Conservation (phyloP, 2,329 filamentous ascomycete genomes). For the Knoxdaviesia capensis region DNA sequence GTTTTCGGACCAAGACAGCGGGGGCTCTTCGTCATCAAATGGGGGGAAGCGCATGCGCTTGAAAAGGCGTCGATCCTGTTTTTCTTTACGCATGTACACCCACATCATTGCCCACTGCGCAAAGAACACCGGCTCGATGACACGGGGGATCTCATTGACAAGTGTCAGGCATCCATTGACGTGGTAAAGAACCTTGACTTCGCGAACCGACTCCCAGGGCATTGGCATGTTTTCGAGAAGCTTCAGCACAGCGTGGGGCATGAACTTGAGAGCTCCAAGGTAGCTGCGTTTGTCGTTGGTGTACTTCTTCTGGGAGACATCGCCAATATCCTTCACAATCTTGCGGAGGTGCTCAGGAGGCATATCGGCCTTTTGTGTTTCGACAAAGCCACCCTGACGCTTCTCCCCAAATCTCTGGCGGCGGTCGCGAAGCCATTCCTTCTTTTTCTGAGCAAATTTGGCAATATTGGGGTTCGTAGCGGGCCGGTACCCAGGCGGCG, state of each 20-base stretch:
- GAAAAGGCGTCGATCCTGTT: constrained; percentile 87
- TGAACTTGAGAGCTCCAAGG: constrained; percentile 91
- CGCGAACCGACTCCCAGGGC: constrained; percentile 92
- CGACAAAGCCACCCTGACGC: constrained; percentile 85
- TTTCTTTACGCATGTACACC: constrained; percentile 94
- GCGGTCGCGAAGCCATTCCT: constrained; percentile 87
- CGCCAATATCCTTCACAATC: constrained; percentile 95
- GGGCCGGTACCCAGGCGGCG: constrained; percentile 70
- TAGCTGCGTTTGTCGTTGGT: constrained; percentile 97
- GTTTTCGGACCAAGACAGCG: constrained; percentile 94
- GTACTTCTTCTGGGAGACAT: constrained; percentile 98
- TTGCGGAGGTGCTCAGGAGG: constrained; percentile 95
- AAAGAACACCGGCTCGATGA: constrained; percentile 94
- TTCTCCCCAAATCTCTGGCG: constrained; percentile 92
- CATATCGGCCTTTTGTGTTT: constrained; percentile 97
- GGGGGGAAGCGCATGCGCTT: constrained; percentile 98
- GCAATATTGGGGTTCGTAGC: constrained; percentile 65
- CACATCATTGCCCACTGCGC: constrained; percentile 99
- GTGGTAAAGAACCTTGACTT: constrained; percentile 96
- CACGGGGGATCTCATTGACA: constrained; percentile 89
- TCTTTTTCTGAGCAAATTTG: constrained; percentile 97
- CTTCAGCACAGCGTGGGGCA: constrained; percentile 96
- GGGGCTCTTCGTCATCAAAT: constrained; percentile 96
- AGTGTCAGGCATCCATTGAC: constrained; percentile 93
- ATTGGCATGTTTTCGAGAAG: constrained; percentile 98